Conservation (phyloP, 2,329 filamentous ascomycete genomes). For the Pseudogymnoascus sp. region DNA sequence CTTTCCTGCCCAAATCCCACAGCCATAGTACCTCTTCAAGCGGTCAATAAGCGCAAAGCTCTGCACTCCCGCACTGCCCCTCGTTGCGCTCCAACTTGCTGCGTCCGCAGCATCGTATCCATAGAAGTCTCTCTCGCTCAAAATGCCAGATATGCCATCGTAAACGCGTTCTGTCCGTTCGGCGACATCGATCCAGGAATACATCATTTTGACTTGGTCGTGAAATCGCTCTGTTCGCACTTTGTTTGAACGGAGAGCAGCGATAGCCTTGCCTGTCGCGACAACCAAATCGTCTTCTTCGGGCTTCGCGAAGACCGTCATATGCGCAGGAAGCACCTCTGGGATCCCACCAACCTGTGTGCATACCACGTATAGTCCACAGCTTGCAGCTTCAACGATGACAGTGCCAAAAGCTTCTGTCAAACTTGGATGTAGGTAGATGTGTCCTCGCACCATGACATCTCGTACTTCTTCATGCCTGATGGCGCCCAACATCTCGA, state of each 20-base stretch:
- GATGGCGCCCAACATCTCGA: conserved; percentile 85
- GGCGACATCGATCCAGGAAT: conserved; percentile 95
- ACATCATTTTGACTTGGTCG: conserved; percentile 96
- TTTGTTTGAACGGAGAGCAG: conserved; percentile 73
- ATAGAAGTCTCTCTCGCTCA: conserved; percentile 82
- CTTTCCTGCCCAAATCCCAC: conserved; percentile 97
- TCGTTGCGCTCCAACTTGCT: conserved; percentile 59
- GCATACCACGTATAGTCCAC: conserved; percentile 91
- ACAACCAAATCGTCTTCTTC: conserved; percentile 92
- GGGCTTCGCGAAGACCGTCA: conserved; percentile 95
- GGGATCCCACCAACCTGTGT: conserved; percentile 95
- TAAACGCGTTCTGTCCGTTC: conserved; percentile 92
- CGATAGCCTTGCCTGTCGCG: conserved; percentile 84
- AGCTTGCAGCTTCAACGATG: conserved; percentile 93
- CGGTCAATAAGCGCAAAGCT: conserved; percentile 92
- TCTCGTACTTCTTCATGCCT: conserved; percentile 95
- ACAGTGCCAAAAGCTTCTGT: conserved; percentile 98
- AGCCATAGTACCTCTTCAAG: conserved; percentile 93
- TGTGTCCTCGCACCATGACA: conserved; percentile 94
- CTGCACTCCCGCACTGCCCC: conserved; percentile 62
- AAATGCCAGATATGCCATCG: conserved; percentile 80
- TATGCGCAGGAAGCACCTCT: conserved; percentile 88
- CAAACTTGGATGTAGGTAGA: conserved; percentile 89
- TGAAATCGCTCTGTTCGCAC: conserved; percentile 92
- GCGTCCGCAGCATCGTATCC: conserved; percentile 63